These are phyloP conservation scores for Dispira parvispora DNA, from an alignment of 192 early-diverging fungal genomes.

Conservation along the genomic window DNA sequence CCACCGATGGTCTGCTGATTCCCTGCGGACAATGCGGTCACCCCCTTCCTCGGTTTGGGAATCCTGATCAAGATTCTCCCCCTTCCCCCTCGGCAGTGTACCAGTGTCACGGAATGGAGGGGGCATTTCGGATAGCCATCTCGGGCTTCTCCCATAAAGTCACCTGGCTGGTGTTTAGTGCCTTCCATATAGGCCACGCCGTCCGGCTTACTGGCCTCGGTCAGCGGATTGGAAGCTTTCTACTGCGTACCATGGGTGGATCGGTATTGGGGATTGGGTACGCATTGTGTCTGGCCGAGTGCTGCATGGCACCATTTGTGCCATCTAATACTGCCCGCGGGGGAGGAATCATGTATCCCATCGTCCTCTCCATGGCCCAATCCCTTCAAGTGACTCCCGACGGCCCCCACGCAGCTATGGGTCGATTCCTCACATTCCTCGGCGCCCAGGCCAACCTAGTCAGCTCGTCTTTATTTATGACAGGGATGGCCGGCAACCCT, in stretches of 20 bases:
- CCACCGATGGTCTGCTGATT: slow-evolving; percentile 23
- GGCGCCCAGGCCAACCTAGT: slow-evolving; percentile 52
- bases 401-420: slow-evolving; percentile 17
- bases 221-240: slow-evolving; percentile 35
- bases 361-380: slow-evolving; percentile 45
- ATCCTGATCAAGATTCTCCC: too few species aligned
- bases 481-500: slow-evolving; percentile 60
- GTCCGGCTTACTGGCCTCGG: slow-evolving; percentile 44
- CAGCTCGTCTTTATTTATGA: slow-evolving; percentile 53
- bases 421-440: slow-evolving; percentile 40
- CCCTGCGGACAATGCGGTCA: slow-evolving; percentile 33
- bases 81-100: slow-evolving; percentile 17
- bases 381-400: slow-evolving; percentile 31
- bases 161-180: slow-evolving; percentile 44
- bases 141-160: slow-evolving; percentile 45
- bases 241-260: slow-evolving; percentile 33
- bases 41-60: not conserved
- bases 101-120: slow-evolving; percentile 36
- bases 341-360: slow-evolving; percentile 57
- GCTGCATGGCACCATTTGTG: slow-evolving; percentile 48
- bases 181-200: slow-evolving; percentile 55
- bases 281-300: slow-evolving; percentile 33
- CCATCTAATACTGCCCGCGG: slow-evolving; percentile 60
- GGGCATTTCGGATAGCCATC: slow-evolving; percentile 39
- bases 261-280: slow-evolving; percentile 37